Conservation (phyloP, 345 rosid genomes). For the Eucalyptus cloeziana region DNA sequence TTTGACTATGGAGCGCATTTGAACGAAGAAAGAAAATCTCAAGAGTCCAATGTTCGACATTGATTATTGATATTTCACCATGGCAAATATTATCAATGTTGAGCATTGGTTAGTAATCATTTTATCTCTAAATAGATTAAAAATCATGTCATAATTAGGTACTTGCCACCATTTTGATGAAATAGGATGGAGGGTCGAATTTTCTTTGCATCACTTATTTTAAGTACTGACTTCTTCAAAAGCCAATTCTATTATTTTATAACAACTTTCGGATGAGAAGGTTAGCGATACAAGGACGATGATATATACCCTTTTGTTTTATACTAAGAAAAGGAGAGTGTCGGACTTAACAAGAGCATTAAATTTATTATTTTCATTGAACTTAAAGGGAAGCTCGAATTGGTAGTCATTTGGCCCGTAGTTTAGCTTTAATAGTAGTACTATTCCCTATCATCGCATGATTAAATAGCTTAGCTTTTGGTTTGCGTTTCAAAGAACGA, state of each 20-base stretch:
- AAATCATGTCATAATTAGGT: background rate
- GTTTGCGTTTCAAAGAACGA: background rate
- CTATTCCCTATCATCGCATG: background rate
- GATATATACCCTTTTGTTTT: background rate
- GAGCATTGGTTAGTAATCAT: background rate
- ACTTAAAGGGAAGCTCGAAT: background rate
- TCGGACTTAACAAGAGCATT: background rate
- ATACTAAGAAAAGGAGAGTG: background rate
- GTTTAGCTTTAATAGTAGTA: background rate
- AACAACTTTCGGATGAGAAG: background rate
- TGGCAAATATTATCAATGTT: background rate
- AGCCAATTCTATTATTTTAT: rapidly evolving
- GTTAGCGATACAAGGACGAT: background rate
- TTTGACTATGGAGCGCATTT: background rate
- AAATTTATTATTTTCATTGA: background rate
- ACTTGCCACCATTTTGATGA: background rate
- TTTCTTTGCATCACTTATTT: background rate
- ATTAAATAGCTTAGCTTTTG: background rate
- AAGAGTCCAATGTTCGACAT: background rate
- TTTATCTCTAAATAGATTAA: background rate
- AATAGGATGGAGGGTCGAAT: background rate
- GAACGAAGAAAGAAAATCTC: background rate
- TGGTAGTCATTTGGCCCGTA: background rate
- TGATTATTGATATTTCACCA: background rate
- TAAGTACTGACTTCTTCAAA: rapidly evolving